Base-by-base conservation (phyloP, 1,284 basidiomycete species). In the Cutaneotrichosporon spelunceum region DNA sequence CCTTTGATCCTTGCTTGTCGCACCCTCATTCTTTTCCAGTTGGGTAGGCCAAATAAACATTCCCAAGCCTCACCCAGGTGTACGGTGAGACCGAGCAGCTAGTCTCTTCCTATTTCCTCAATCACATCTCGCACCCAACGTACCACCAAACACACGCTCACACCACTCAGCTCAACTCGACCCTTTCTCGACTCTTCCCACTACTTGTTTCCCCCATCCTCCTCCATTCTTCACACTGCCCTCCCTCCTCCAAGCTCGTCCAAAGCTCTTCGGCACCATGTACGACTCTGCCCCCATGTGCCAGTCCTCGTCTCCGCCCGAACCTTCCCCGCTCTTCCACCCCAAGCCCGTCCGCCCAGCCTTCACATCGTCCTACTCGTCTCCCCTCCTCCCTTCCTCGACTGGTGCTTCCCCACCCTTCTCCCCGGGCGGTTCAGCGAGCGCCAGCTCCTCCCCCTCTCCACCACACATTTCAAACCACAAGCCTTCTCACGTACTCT, bases 301-400 rank as follows among this genome's bases (percentile, higher is more conserved):
- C 42, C 36, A 30, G 10, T 29, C 61, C 34, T 1, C 45, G 8
- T n/a, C 62, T 14, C 14, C 55, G 13, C 59, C 50, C 23, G 34
- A 62, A 21, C 14, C 45, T 3, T 9, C 29, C 48, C 27, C 48
- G 3, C 45, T 63, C 27, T 64, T 52, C 62, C 62, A 63, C 58
- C 62, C 65, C 56, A 59, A 64, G 48, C 62, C 60, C 27, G 50
- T 66, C 52, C 62, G 62, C 6, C 62, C 62, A 10, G 26, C 62
- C 6, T 64, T 61, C 48, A 27, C 56, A 27, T 58, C 45, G 10
- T 60, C 59, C 24, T 62, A 53, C 55, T 64, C 63, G 30, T 57
- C 65, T 19, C 58, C 65, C 4, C 57, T 62, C n/a, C 23, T 23
- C 24, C 50, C 29, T 11, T 47, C 60, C 14, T 64, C 39, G 26